Conservation (phyloP, 257 asterid genomes). For the Mentha longifolia region DNA sequence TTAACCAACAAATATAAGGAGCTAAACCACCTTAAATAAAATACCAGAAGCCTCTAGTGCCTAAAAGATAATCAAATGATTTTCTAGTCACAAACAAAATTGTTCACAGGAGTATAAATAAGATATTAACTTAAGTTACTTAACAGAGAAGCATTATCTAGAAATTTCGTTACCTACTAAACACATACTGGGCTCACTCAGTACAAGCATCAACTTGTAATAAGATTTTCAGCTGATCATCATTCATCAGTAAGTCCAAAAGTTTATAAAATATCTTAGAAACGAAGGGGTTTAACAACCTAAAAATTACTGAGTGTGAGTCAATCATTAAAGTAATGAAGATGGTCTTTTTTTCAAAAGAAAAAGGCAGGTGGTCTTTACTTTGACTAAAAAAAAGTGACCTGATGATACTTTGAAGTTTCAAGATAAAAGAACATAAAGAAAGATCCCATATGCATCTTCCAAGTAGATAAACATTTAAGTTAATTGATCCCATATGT, state of each 20-base stretch:
- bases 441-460: not conserved
- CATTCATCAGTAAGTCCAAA: not conserved
- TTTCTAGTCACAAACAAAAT: conserved; percentile 20
- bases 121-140: not conserved
- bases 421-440: not conserved
- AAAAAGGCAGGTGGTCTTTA: not conserved
- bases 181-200: not conserved
- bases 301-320: not conserved
- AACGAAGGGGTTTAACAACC: not conserved
- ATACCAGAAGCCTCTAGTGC: conserved; percentile 4
- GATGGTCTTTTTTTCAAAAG: not conserved
- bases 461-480: conserved; percentile 13
- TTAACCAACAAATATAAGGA: conserved; percentile 30
- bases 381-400: not conserved
- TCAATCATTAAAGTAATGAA: not conserved
- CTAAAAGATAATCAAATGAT: conserved; percentile 18
- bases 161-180: not conserved
- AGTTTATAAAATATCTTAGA: too few species aligned
- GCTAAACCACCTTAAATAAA: conserved; percentile 8
- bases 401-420: not conserved
- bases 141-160: not conserved
- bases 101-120: not conserved
- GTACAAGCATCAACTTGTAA: not conserved
- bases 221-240: too few species aligned
- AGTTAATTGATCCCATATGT: not conserved